Base-by-base conservation (phyloP, 495 filamentous ascomycete genomes). In the Hapsidospora chrysogenum region DNA sequence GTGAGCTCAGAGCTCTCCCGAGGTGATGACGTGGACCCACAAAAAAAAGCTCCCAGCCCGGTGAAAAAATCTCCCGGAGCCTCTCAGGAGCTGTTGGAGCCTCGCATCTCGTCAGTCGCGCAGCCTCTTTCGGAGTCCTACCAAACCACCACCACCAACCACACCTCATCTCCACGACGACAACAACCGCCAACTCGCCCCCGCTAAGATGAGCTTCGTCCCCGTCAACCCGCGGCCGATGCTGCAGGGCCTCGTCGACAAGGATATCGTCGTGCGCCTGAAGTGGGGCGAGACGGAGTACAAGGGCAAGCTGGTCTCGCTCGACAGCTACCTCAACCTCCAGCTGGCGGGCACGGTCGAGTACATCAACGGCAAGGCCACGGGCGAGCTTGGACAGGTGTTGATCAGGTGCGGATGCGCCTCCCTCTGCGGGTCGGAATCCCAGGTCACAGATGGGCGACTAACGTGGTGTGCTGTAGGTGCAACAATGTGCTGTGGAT, bases 211-310 rank as follows among this genome's bases (percentile, higher is more conserved):
- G 33, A 36, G 33, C 33, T 78, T 86, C 56, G 73, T 84, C 54
- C 85, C 85, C 17, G 63, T 94, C 46, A 94, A 92, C 64, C 85
- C 85, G 39, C 79, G 83, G 50, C 85, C 85, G 3, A 81, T 85
- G 70, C 70, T 92, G 46, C 80, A 92, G 61, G 72, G 73, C 42
- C 70, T 83, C 83, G 78, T 97, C 64, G 80, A 92, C 63, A 74
- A 85, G 54, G 74, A 85, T 52, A 71, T 97, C 50, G 64, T 87
- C 36, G 77, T 97, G 29, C 81, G 85, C 45, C 72, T 97, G 19
- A 97, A 97, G 68, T 97, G 89, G 89, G 85, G 84, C 45, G 76
- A 93, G 51, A 89, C 84, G 21, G 92, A 96, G 60, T 97, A 96
- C 70, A 84, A 82, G 52, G 89, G 89, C 44, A 72, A 68, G 29